Evolutionary conservation across 2,329 filamentous ascomycete species (phyloP), one percentile per base, ranked within the genome.

Genomic region (Aspergillus oerlinghausenensis): DNA sequence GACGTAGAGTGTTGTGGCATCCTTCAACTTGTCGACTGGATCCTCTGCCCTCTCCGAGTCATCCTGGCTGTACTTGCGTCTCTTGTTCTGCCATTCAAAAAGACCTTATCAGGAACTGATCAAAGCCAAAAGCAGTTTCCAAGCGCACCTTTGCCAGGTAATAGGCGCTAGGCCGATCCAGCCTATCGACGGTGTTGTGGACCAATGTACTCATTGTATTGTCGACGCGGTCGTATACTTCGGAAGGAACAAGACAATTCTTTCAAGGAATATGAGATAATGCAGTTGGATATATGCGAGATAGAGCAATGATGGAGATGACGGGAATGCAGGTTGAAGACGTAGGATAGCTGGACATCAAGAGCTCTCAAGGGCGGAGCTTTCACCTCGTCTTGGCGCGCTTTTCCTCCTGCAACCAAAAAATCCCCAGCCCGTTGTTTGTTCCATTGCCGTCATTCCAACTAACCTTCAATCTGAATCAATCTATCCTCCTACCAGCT

Each of bases 111-210:
- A 47, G 32, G 35, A 45, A 28, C 42, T 32, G 50, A 40, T 40
- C 48, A 49, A 48, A 49, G 10, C 8, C 38, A 49, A 49, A 55
- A 23, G 21, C 45, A 26, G n/a, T 42, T 48, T 26, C 25, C 51
- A 50, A 56, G 54, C 58, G 25, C 61, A 95, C 93, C 79, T 89
- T 89, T 77, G 83, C 87, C 61, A 86, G 83, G 69, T 92, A 96
- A 79, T 99, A 99, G 67, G 93, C 92, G 73, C 93, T 97, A 19
- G 94, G 93, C 76, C 88, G 89, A 76, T 99, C 94, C 61, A 99
- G 85, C 59, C 94, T 84, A 51, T 97, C 93, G 61, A 97, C 89
- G 6, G 94, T 97, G 73, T 71, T 71, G 40, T 65, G 55, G 40
- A 59, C 49, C 28, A 63, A 52, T 10, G 65, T 54, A 23, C 64